Evolutionary conservation across 495 filamentous ascomycete genomes (phyloP), one percentile per base, ranked within the genome.

Genomic region (Aspergillus leporis): DNA sequence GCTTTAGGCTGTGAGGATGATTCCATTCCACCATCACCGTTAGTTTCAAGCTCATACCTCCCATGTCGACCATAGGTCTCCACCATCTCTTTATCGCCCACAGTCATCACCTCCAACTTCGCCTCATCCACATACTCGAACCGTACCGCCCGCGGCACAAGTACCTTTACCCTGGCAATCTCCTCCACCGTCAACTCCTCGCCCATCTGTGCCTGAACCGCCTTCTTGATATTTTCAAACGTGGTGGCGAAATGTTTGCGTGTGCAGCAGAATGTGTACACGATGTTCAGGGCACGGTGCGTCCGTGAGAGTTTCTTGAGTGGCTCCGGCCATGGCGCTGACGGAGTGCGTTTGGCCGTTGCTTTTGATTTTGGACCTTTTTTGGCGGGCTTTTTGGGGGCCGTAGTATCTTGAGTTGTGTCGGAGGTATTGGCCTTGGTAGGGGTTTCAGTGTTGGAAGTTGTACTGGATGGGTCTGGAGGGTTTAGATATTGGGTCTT

Each of bases 231-330:
- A 41, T 86, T 96, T 22, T 93, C 87, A 65, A 96, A 92, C 0
- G 95, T 97, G 0, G 94, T 97, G 0, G 87, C 87, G 8, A 98
- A 77, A 60, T 97, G 91, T 68, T 95, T 96, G 9, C 95, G 87
- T 8, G 93, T 93, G 66, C 86, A 93, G 71, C 90, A 92, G 72
- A 98, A 98, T 0, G 94, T 98, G 66, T 90, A 96, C 7, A 97
- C 91, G 4, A 97, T 73, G 65, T 96, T 98, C 55, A 98, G 73
- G 7, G 95, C 93, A 54, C 87, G 82, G 68, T 97, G 89, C 0
- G 86, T 90, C 66, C 90, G 86, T 6, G 87, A 84, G 8, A 98
- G 82, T 40, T 77, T 74, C 45, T 83, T 86, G 70, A 98, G 90
- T 53, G 79, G 74, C 1, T 83, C 78, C 0, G 94, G 93, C 91